Percentiles rank a stretch among this genome's conserved stretches.
phyloP scores from a whole-genome alignment of 345 rosid genomes.

The Pistacia atlantica region DNA sequence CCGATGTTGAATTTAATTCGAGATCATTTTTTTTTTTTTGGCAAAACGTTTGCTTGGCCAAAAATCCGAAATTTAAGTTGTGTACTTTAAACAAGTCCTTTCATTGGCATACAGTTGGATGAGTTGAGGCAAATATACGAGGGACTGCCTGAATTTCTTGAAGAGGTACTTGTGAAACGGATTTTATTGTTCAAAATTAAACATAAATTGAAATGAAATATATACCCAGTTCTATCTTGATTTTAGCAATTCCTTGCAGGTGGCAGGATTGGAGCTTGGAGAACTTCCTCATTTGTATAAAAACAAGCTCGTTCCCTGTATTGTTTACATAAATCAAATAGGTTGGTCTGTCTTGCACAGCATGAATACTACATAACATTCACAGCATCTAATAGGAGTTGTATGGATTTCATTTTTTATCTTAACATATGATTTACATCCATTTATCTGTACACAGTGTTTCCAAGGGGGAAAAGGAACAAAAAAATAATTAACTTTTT shows the following conservation, averaged over 20 bases:
- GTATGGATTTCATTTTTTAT: background rate
- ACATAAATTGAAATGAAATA: constrained; percentile 14
- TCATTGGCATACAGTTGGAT: constrained; percentile 58
- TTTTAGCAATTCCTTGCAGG: constrained; percentile 46
- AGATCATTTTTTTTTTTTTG: background rate
- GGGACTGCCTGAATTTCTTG: constrained; percentile 87
- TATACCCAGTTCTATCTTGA: constrained; percentile 17
- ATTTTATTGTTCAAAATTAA: constrained; percentile 19
- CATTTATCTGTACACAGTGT: background rate
- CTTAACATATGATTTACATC: background rate
- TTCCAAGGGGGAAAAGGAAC: background rate
- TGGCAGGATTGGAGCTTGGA: constrained; percentile 68
- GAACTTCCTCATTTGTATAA: constrained; percentile 61
- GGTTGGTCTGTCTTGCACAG: constrained; percentile 48
- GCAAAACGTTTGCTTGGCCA: background rate
- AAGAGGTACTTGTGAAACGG: constrained; percentile 56
- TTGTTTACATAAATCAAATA: constrained; percentile 84
- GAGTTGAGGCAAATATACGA: constrained; percentile 95
- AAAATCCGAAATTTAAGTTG: constrained; percentile 8
- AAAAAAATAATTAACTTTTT: background rate
- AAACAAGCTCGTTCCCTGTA: constrained; percentile 59
- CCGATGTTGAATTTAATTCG: background rate
- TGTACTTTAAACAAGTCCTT: constrained; percentile 5
- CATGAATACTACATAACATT: background rate
- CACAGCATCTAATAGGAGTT: too few species aligned